These are phyloP conservation scores for Nidularia sp. DNA, from an alignment of 768 basidiomycete genomes.

Conservation along the genomic window DNA sequence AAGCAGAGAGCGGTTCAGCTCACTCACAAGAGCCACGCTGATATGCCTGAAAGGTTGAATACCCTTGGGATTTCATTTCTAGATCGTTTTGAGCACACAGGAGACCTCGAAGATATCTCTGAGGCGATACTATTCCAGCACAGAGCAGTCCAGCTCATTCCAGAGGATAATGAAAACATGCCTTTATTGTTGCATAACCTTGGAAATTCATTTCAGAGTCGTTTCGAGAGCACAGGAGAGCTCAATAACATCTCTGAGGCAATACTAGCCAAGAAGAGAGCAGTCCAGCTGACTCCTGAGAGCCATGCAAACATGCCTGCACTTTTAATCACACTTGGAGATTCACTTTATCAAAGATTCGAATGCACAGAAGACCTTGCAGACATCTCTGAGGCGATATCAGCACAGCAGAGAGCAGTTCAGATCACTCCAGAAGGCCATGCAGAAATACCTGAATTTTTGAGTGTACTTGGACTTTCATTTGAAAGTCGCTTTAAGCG, in stretches of 20 bases:
- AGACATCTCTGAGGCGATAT: slow-evolving; percentile 6
- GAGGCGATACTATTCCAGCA: slow-evolving; percentile 4
- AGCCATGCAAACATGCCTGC: slow-evolving; percentile 3
- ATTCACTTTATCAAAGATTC: neutral
- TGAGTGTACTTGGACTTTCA: slow-evolving; percentile 13
- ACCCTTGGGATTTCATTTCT: slow-evolving; percentile 12
- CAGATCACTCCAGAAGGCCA: slow-evolving; percentile 2
- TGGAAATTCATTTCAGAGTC: slow-evolving; percentile 10
- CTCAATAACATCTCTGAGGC: slow-evolving; percentile 8
- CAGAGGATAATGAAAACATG: slow-evolving; percentile 7
- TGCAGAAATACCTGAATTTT: neutral
- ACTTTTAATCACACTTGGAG: slow-evolving; percentile 7
- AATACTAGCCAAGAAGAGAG: slow-evolving; percentile 6
- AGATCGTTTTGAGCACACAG: slow-evolving; percentile 12
- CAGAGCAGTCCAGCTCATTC: slow-evolving; percentile 1
- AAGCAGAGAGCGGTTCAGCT: slow-evolving; percentile 12
- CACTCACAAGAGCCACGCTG: slow-evolving; percentile 8
- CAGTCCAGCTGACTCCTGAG: slow-evolving; percentile 4
- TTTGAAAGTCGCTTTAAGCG: slow-evolving; percentile 14
- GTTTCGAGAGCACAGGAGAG: slow-evolving; percentile 7
- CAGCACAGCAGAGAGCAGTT: slow-evolving; percentile 4
- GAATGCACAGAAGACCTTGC: neutral
- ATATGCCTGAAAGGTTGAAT: slow-evolving; percentile 9
- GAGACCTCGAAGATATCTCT: slow-evolving; percentile 11
- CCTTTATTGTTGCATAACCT: slow-evolving; percentile 8